Evolutionary conservation across 306 rosid species (phyloP), one percentile per base, ranked within the genome.

Genomic region (Fragaria vesca): DNA sequence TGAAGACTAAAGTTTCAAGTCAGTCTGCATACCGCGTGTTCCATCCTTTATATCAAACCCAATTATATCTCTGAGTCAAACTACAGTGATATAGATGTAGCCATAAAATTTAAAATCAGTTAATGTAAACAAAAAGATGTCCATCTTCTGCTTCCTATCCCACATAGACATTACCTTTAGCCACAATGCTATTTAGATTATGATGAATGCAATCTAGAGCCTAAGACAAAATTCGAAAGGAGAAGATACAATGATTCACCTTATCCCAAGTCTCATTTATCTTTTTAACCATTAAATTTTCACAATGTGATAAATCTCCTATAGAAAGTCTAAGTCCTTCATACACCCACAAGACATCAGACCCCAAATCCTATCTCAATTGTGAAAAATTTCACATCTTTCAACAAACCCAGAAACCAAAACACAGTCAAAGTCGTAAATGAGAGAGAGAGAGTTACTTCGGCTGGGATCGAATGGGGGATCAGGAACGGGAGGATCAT

Each of bases 381-480:
- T 8, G 16, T 61, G 30, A 61, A 45, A 61, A 61, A 75, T 62
- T 75, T 67, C n/a, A 10, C 70, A 75, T 62, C 78, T 45, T 75
- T 75, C 15, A 8, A 62, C 40, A 62, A 75, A 75, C 71, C 71
- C 71, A 75, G 48, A 62, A 12, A 36, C n/a, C 0, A 26, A 30
- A 68, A 74, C 71, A 43, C 2, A 52, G 38, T 78, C 75, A 69
- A 24, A 21, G 24, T 20, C 66, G 28, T 9, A 11, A 12, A 72
- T 30, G 1, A 76, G 30, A 16, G 18, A 40, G 32, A 30, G 7
- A 45, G 66, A 36, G 15, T 28, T 88, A 90, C 91, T 88, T 75
- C 90, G 86, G 83, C 91, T 86, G 81, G 91, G 94, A 86, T 90
- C 94, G 63, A 88, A 88, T 1, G 85, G 78, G 10, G 85, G 84